These are phyloP conservation scores for Antrodiella citrinella DNA, from an alignment of 768 basidiomycete species.

Conservation along the genomic window DNA sequence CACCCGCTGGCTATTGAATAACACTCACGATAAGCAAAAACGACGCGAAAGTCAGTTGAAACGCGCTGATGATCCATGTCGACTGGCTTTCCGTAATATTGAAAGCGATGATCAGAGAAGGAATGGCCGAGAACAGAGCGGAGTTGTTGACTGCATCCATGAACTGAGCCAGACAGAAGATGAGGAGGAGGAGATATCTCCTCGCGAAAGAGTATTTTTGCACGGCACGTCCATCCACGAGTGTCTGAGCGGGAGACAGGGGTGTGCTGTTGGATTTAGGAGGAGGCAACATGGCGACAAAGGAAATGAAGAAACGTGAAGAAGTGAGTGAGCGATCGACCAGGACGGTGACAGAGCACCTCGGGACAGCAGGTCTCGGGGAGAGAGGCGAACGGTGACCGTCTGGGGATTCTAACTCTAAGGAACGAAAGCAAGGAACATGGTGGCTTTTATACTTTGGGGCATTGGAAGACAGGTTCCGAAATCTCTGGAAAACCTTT, in stretches of 20 bases:
- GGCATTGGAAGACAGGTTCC: background rate
- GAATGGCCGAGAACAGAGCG: constrained; percentile 26
- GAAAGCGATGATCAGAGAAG: constrained; percentile 18
- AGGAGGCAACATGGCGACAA: constrained; percentile 4
- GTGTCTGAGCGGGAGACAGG: constrained; percentile 22
- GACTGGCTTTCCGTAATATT: constrained; percentile 19
- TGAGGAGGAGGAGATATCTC: constrained; percentile 23
- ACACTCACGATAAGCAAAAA: constrained; percentile 26
- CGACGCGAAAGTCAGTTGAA: constrained; percentile 28
- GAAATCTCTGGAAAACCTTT: background rate
- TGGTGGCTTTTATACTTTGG: background rate
- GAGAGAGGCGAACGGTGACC: background rate
- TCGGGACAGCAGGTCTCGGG: too few relatives aligned
- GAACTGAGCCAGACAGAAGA: constrained; percentile 31
- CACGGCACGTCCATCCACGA: constrained; percentile 20
- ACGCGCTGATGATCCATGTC: constrained; percentile 29
- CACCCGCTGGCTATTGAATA: too few relatives aligned
- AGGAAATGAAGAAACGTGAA: too few relatives aligned
- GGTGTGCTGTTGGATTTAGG: constrained; percentile 1
- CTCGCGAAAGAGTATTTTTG: constrained; percentile 19
- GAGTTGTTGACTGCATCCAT: constrained; percentile 30
- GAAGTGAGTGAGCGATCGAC: background rate
- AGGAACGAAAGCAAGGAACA: background rate
- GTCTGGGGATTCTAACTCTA: background rate
- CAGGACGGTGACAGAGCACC: background rate